These are phyloP conservation scores for Boletus reticuloceps DNA, from an alignment of 768 basidiomycete species.

Conservation along the genomic window DNA sequence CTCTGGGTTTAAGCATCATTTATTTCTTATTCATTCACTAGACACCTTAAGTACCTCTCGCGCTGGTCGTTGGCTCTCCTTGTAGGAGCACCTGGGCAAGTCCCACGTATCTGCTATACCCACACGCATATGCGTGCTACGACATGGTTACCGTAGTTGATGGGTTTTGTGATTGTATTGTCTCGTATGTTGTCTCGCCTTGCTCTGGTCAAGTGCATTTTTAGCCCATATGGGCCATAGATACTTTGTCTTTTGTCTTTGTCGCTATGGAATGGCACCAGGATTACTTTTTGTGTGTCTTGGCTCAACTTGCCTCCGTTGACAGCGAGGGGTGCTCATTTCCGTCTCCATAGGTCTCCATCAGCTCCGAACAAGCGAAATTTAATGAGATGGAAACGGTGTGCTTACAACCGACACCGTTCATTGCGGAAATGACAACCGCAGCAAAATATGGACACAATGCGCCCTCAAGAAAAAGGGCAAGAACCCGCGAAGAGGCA, in stretches of 20 bases:
- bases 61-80: constrained; percentile 25
- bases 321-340: constrained; percentile 1
- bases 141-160: constrained; percentile 27
- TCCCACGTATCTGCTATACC: not conserved
- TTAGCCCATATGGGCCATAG: constrained; percentile 13
- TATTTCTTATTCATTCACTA: constrained; percentile 28
- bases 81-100: constrained; percentile 28
- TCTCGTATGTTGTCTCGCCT: constrained; percentile 15
- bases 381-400: not conserved
- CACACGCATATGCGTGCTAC: constrained; percentile 27
- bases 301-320: not conserved
- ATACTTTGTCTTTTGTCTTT: constrained; percentile 5
- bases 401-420: constrained; percentile 9
- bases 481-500: not conserved
- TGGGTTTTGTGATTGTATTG: constrained; percentile 18
- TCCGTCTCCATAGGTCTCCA: not conserved
- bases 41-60: constrained; percentile 4
- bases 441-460: constrained; percentile 6
- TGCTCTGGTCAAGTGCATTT: constrained; percentile 37
- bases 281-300: not conserved
- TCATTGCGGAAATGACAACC: constrained; percentile 11
- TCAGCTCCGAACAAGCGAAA: not conserved
- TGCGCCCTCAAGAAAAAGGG: not conserved
- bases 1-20: constrained; percentile 32
- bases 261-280: constrained; percentile 7